Conservation (phyloP, 1,284 basidiomycete genomes). For the Sanghuangporus baumii region DNA sequence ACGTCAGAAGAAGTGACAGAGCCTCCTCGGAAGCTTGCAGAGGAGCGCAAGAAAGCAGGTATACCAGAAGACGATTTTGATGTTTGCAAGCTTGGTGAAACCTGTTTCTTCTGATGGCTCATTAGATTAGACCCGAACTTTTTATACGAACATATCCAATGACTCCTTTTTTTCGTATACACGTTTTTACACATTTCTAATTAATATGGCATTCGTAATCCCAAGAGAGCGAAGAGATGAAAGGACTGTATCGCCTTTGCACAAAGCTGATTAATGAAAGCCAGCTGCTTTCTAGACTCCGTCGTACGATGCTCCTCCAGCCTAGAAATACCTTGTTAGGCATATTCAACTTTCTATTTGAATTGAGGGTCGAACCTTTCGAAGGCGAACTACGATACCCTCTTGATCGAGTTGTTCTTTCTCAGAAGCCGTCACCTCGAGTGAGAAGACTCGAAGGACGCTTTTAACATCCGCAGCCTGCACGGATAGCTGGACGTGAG, state of each 20-base stretch:
- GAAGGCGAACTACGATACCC: constrained; percentile 61
- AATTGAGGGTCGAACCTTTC: constrained; percentile 54
- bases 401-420: constrained; percentile 81
- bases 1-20: constrained; percentile 53
- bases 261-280: not conserved
- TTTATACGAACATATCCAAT: not conserved
- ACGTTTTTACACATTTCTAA: not conserved
- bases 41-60: constrained; percentile 44
- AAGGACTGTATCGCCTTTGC: not conserved
- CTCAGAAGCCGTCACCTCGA: constrained; percentile 80
- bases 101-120: constrained; percentile 25
- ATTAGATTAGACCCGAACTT: not conserved
- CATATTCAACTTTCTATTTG: not conserved
- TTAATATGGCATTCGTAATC: constrained; percentile 1
- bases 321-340: constrained; percentile 9
- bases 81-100: constrained; percentile 54
- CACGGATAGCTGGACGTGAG: constrained; percentile 67
- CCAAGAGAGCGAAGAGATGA: constrained; percentile 2
- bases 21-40: constrained; percentile 46
- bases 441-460: constrained; percentile 72
- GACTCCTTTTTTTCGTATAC: not conserved
- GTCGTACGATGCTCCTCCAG: constrained; percentile 24
- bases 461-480: constrained; percentile 82
- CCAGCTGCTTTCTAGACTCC: constrained; percentile 15
- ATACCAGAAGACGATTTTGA: constrained; percentile 46